Evolutionary conservation across 192 early-diverging fungal species (phyloP).

Genomic region (Paraglomus occultum): DNA sequence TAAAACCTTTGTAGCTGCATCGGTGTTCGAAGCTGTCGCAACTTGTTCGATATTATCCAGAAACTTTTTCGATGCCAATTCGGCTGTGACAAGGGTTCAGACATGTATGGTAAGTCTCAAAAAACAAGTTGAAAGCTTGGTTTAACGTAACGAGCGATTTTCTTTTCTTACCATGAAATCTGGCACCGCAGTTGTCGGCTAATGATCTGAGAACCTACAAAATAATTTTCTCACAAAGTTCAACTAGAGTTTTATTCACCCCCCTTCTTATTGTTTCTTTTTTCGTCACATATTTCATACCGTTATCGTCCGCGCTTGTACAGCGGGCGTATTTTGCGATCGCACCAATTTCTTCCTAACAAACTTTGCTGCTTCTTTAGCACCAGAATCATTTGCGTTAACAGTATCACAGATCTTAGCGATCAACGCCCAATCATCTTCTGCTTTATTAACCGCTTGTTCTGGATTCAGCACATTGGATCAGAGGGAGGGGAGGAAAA

Average conservation of each 20-base stretch:
- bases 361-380: slow-evolving; percentile 24
- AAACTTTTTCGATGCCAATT: slow-evolving; percentile 21
- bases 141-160: not conserved
- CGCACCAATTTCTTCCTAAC: slow-evolving; percentile 4
- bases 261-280: too few species aligned
- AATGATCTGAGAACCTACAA: slow-evolving; percentile 11
- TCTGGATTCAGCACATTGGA: not conserved
- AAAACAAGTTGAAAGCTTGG: not conserved
- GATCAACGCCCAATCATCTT: slow-evolving; percentile 24
- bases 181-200: slow-evolving; percentile 23
- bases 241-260: too few species aligned
- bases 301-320: slow-evolving; percentile 4
- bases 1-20: not conserved
- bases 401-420: not conserved
- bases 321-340: not conserved
- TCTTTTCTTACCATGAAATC: slow-evolving; percentile 17
- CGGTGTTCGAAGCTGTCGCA: not conserved
- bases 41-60: slow-evolving; percentile 9
- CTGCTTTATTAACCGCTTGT: slow-evolving; percentile 9
- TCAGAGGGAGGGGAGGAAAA: too few species aligned
- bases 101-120: not conserved
- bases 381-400: slow-evolving; percentile 7
- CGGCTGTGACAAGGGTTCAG: not conserved
- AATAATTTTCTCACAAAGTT: too few species aligned
- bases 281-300: not conserved